Evolutionary conservation across 805 yeast species (phyloP).

Genomic region (Kodamaea sagamina): DNA sequence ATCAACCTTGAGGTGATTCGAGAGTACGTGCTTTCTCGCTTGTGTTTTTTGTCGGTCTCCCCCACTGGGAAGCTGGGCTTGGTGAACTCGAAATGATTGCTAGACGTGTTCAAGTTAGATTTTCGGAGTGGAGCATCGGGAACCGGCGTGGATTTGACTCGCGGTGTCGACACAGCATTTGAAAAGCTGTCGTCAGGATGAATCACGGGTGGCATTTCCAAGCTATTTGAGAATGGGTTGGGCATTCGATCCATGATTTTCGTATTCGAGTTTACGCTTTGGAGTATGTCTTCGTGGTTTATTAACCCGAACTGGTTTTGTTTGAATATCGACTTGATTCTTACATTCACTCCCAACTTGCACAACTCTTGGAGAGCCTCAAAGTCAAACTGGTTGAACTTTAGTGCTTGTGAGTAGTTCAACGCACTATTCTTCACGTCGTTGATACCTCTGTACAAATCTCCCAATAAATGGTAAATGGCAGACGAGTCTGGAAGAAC

Average conservation of each 20-base stretch:
- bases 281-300: slow-evolving; percentile 11
- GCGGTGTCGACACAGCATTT: slow-evolving; percentile 33
- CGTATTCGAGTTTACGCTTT: not conserved
- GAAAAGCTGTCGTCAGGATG: slow-evolving; percentile 27
- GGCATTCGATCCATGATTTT: slow-evolving; percentile 19
- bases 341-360: slow-evolving; percentile 67
- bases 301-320: slow-evolving; percentile 13
- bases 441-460: slow-evolving; percentile 57
- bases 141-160: slow-evolving; percentile 23
- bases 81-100: slow-evolving; percentile 29
- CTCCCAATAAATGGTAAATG: slow-evolving; percentile 67
- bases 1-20: slow-evolving; percentile 51
- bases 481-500: slow-evolving; percentile 69
- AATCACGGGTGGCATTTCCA: slow-evolving; percentile 17
- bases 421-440: slow-evolving; percentile 66
- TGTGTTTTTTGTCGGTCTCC: slow-evolving; percentile 23
- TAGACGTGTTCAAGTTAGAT: slow-evolving; percentile 23
- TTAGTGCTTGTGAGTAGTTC: slow-evolving; percentile 67
- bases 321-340: slow-evolving; percentile 56
- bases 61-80: slow-evolving; percentile 31
- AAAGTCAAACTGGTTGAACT: slow-evolving; percentile 77
- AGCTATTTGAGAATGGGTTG: slow-evolving; percentile 38
- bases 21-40: slow-evolving; percentile 40
- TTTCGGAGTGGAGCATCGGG: slow-evolving; percentile 44
- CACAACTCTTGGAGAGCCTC: slow-evolving; percentile 82